Conservation (phyloP, 768 basidiomycete genomes). For the Leccinum olivaceopallidum region DNA sequence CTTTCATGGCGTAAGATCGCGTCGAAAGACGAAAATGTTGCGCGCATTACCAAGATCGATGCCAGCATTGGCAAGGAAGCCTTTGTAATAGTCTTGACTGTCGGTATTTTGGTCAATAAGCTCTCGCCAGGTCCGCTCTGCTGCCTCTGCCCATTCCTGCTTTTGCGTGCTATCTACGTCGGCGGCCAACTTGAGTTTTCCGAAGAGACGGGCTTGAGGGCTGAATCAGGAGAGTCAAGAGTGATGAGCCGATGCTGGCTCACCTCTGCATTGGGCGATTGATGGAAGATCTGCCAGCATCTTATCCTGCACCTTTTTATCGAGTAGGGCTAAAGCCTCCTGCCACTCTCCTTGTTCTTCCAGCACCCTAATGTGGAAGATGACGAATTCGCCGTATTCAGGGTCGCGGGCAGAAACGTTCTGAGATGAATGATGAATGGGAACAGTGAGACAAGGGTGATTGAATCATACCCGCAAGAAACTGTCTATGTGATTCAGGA, state of each 20-base stretch:
- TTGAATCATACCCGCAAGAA: constrained; percentile 59
- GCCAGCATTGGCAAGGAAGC: constrained; percentile 65
- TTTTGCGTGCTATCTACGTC: constrained; percentile 14
- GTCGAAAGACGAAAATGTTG: not conserved
- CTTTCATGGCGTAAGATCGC: constrained; percentile 29
- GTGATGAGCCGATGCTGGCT: constrained; percentile 3
- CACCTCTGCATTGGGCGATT: constrained; percentile 70
- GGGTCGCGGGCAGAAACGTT: constrained; percentile 77
- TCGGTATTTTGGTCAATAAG: constrained; percentile 89
- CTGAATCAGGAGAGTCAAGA: constrained; percentile 5
- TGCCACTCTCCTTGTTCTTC: constrained; percentile 68
- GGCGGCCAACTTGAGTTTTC: constrained; percentile 43
- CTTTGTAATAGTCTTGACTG: constrained; percentile 74
- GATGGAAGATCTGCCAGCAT: constrained; percentile 70
- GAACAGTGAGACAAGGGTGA: not conserved
- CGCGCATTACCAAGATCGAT: constrained; percentile 59
- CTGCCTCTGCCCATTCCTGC: constrained; percentile 54
- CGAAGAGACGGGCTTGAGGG: constrained; percentile 70
- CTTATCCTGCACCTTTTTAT: constrained; percentile 60
- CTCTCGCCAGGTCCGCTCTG: constrained; percentile 77
- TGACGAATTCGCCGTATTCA: constrained; percentile 79
- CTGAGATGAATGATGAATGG: constrained; percentile 36
- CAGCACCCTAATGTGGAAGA: constrained; percentile 74
- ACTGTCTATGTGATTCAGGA: constrained; percentile 69
- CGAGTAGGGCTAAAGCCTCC: constrained; percentile 63